Evolutionary conservation across 2,329 filamentous ascomycete species (phyloP).

Genomic region (Thielaviopsis ethacetica): DNA sequence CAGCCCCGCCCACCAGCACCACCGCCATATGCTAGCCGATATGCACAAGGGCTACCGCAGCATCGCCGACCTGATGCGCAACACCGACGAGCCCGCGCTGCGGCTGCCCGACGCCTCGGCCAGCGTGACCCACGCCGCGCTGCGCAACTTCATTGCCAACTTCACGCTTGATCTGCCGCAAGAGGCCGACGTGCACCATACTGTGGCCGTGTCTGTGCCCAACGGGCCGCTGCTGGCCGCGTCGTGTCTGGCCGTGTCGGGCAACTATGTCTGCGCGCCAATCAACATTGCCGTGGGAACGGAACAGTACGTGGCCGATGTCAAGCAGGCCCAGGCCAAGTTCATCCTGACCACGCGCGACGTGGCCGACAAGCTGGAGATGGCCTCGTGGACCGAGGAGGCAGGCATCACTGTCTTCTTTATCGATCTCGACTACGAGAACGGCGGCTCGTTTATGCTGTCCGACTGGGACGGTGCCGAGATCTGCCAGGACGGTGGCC

Average conservation of each 20-base stretch:
- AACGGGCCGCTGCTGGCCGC: constrained; percentile 38
- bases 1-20: background rate
- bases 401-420: constrained; percentile 24
- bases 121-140: constrained; percentile 19
- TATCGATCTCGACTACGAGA: constrained; percentile 22
- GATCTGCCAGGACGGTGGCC: constrained; percentile 9
- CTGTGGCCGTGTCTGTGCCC: constrained; percentile 33
- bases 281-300: constrained; percentile 31
- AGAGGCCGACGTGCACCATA: constrained; percentile 20
- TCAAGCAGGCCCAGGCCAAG: constrained; percentile 29
- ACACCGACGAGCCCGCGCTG: constrained; percentile 17
- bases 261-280: constrained; percentile 34
- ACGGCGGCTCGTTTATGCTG: constrained; percentile 18
- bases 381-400: constrained; percentile 19
- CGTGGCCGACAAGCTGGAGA: constrained; percentile 24
- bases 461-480: constrained; percentile 4
- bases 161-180: constrained; percentile 19
- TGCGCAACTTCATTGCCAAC: constrained; percentile 19
- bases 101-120: constrained; percentile 14
- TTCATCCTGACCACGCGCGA: constrained; percentile 28
- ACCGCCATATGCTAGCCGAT: constrained; percentile 14
- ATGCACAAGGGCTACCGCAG: constrained; percentile 21
- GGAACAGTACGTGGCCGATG: constrained; percentile 34
- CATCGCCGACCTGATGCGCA: constrained; percentile 23
- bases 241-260: constrained; percentile 30